Evolutionary conservation across 371 early-diverging fungal genomes (phyloP).

Genomic region (Blyttiomyces sp.): DNA sequence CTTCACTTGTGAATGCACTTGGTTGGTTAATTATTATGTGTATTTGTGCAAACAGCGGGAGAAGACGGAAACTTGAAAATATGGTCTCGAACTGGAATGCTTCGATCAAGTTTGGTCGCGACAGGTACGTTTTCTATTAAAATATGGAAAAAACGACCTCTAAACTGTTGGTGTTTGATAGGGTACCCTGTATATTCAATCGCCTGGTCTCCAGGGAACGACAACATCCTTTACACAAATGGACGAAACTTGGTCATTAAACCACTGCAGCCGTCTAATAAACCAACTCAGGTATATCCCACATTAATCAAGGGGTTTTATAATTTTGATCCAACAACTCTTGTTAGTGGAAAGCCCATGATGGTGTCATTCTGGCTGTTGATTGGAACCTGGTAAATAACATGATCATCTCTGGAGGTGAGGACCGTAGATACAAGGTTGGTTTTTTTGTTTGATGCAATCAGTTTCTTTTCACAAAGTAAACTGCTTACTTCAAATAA

Average conservation of each 20-base stretch:
- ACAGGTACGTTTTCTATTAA: conserved; percentile 17
- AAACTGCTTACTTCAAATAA: too few species aligned
- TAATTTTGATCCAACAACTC: conserved; percentile 1
- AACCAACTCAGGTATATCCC: conserved; percentile 38
- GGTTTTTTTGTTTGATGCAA: not conserved
- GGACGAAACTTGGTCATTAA: conserved; percentile 49
- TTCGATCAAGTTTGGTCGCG: conserved; percentile 45
- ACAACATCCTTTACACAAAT: conserved; percentile 45
- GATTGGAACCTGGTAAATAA: conserved; percentile 53
- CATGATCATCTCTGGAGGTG: conserved; percentile 51
- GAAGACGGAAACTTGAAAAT: conserved; percentile 55
- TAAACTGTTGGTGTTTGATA: conserved; percentile 1
- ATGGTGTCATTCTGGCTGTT: conserved; percentile 45
- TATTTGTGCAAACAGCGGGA: conserved; percentile 32
- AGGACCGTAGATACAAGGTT: conserved; percentile 52
- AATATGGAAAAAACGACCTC: not conserved
- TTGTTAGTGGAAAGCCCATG: conserved; percentile 54
- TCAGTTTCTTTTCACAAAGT: not conserved
- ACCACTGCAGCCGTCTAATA: conserved; percentile 48
- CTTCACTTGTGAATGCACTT: not conserved
- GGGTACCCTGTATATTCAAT: conserved; percentile 44
- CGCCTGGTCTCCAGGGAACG: conserved; percentile 52
- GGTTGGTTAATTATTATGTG: not conserved
- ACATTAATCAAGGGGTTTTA: not conserved
- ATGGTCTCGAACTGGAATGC: conserved; percentile 56